Conservation (phyloP, 2,329 filamentous ascomycete genomes). For the Trichoderma cornu-damae region DNA sequence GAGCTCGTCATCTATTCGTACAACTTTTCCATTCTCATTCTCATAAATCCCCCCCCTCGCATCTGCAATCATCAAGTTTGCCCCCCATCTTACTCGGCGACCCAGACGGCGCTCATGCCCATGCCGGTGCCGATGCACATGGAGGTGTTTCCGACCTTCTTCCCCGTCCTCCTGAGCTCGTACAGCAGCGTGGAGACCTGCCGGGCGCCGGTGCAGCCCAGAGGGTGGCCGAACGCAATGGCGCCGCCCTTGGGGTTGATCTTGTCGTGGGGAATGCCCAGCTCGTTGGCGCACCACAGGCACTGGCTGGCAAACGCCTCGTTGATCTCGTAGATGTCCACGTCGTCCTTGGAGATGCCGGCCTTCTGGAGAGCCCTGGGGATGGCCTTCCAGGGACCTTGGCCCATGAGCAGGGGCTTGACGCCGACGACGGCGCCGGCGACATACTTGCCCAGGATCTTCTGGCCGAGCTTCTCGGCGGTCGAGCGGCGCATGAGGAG, state of each 20-base stretch:
- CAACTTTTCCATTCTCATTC: conserved; percentile 4
- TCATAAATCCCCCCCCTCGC: background rate
- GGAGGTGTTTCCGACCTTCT: conserved; percentile 85
- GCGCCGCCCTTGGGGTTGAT: conserved; percentile 96
- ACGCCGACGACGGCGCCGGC: conserved; percentile 81
- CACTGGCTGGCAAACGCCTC: conserved; percentile 97
- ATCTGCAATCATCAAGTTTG: background rate
- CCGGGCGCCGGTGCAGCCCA: conserved; percentile 89
- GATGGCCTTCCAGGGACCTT: conserved; percentile 94
- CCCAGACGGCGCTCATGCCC: conserved; percentile 97
- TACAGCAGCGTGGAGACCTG: conserved; percentile 91
- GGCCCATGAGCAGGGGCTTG: conserved; percentile 88
- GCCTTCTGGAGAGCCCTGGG: conserved; percentile 85
- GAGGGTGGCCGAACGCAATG: conserved; percentile 91
- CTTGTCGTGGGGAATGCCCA: conserved; percentile 77
- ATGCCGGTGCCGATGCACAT: conserved; percentile 98
- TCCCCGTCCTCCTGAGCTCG: conserved; percentile 76
- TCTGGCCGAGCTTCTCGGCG: conserved; percentile 81
- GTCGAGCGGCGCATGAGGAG: conserved; percentile 92
- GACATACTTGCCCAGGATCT: conserved; percentile 89
- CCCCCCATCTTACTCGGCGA: conserved; percentile 70
- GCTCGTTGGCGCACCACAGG: conserved; percentile 85
- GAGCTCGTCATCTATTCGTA: conserved; percentile 2
- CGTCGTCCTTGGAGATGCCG: conserved; percentile 79
- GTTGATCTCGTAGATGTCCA: conserved; percentile 98